These are phyloP conservation scores for Rhodocollybia butyracea DNA, from an alignment of 768 basidiomycete genomes.

Conservation along the genomic window DNA sequence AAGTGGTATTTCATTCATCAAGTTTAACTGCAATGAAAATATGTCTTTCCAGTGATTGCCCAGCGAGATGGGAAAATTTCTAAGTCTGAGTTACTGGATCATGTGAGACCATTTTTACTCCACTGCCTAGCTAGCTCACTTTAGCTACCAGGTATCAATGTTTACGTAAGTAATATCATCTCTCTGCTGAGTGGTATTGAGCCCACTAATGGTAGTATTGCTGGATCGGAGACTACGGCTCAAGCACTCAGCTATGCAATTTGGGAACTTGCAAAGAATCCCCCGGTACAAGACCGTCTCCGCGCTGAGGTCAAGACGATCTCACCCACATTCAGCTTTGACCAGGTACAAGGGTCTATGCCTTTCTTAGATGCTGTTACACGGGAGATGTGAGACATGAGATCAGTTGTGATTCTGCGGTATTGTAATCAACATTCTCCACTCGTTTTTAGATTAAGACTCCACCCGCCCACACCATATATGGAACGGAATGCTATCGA, in stretches of 20 bases:
- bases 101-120: background rate
- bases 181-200: too few relatives aligned
- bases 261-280: slow-evolving; percentile 34
- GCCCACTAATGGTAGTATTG: slow-evolving; percentile 23
- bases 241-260: slow-evolving; percentile 33
- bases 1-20: background rate
- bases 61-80: background rate
- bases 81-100: background rate
- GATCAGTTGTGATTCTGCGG: too few relatives aligned
- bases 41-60: background rate
- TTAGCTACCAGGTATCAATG: slow-evolving; percentile 24
- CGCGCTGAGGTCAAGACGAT: background rate
- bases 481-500: slow-evolving; percentile 35
- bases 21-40: too few relatives aligned
- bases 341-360: background rate
- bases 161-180: slow-evolving; percentile 31
- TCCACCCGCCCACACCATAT: slow-evolving; percentile 37
- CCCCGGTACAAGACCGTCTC: slow-evolving; percentile 24
- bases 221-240: slow-evolving; percentile 41
- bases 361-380: background rate
- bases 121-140: background rate
- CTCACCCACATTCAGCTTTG: background rate
- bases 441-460: slow-evolving; percentile 26
- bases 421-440: too few relatives aligned
- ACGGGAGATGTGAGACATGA: background rate